Evolutionary conservation across 1,139 yeast species (phyloP).

Genomic region (Yamadazyma diospyri): DNA sequence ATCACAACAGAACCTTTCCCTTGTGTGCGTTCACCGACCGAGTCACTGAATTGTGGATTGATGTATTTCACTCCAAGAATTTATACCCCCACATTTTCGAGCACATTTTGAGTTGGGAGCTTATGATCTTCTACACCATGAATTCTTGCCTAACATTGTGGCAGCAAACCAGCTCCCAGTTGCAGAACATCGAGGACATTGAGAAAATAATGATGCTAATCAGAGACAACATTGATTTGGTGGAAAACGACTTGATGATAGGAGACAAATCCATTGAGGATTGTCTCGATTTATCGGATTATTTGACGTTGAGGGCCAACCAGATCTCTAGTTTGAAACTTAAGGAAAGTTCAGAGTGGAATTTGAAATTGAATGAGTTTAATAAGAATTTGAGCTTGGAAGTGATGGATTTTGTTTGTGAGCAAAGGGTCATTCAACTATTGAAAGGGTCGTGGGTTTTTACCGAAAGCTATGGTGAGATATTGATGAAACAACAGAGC

Average conservation of each 20-base stretch:
- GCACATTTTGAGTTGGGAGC: constrained; percentile 52
- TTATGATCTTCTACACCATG: constrained; percentile 55
- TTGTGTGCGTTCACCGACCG: constrained; percentile 34
- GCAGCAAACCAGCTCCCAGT: constrained; percentile 62
- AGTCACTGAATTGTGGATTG: constrained; percentile 38
- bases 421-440: constrained; percentile 69
- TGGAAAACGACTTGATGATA: constrained; percentile 27
- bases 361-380: constrained; percentile 41
- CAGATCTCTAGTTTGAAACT: constrained; percentile 50
- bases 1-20: constrained; percentile 44
- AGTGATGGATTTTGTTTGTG: constrained; percentile 72
- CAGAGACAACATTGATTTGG: constrained; percentile 24
- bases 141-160: constrained; percentile 60
- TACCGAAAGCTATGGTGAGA: constrained; percentile 57
- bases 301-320: constrained; percentile 46
- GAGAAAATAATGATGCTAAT: constrained; percentile 45
- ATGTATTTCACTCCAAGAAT: constrained; percentile 32
- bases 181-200: constrained; percentile 42
- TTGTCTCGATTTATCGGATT: constrained; percentile 41
- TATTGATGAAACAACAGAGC: constrained; percentile 21
- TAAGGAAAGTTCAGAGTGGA: constrained; percentile 31
- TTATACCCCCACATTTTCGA: constrained; percentile 38
- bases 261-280: constrained; percentile 35
- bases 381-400: constrained; percentile 52
- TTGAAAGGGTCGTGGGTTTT: constrained; percentile 86